These are phyloP conservation scores for Sesbania bispinosa DNA, from an alignment of 306 rosid species.

Conservation along the genomic window DNA sequence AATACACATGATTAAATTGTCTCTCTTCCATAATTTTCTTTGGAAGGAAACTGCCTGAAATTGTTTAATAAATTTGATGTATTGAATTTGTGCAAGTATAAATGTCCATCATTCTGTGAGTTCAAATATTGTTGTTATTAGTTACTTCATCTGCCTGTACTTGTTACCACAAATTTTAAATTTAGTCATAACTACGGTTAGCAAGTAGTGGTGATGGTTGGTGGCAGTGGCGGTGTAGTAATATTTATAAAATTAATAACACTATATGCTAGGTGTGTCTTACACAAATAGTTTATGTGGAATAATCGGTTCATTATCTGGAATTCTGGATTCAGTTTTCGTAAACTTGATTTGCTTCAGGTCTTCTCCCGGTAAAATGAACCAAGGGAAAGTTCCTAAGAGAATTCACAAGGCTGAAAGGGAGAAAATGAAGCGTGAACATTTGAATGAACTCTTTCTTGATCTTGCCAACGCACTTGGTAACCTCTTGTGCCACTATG, in stretches of 20 bases:
- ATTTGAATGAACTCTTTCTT: constrained; percentile 77
- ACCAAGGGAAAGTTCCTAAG: constrained; percentile 58
- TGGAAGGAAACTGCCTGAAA: background rate
- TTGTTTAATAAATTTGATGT: background rate
- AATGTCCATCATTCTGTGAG: background rate
- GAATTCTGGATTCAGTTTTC: constrained; percentile 20
- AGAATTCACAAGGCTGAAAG: constrained; percentile 89
- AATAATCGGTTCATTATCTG: constrained; percentile 13
- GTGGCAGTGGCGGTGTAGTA: background rate
- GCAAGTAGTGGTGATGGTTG: background rate
- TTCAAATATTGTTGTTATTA: background rate
- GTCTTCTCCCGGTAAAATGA: constrained; percentile 44
- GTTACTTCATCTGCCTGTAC: background rate
- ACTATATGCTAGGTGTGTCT: background rate
- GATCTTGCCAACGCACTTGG: constrained; percentile 78
- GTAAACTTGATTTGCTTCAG: constrained; percentile 47
- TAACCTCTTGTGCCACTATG: constrained; percentile 31
- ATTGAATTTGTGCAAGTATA: background rate
- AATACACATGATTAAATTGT: background rate
- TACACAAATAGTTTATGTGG: constrained; percentile 4
- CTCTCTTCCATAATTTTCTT: background rate
- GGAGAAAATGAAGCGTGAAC: constrained; percentile 94
- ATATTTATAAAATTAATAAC: background rate
- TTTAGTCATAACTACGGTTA: background rate
- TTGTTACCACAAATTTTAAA: background rate